Evolutionary conservation across 2,329 filamentous ascomycete genomes (phyloP).

Genomic region (Diaporthe vaccinii): DNA sequence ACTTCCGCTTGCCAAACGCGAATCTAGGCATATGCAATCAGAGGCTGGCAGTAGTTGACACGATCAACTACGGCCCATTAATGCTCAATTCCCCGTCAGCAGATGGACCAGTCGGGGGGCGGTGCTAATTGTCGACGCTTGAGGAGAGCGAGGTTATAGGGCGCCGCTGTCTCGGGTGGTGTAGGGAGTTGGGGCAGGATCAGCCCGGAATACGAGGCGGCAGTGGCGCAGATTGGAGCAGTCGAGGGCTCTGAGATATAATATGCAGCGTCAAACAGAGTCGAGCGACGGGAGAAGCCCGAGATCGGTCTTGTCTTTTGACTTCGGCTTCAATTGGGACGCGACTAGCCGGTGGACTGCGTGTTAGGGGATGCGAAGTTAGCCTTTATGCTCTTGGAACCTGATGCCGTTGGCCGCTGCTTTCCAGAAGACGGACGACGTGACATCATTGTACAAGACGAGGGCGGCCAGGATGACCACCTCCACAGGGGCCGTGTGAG

Average conservation of each 20-base stretch:
- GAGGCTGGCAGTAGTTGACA: slow-evolving; percentile 40
- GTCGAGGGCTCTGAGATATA: slow-evolving; percentile 29
- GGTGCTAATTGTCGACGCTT: slow-evolving; percentile 19
- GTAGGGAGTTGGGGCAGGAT: slow-evolving; percentile 29
- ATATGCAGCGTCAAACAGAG: slow-evolving; percentile 38
- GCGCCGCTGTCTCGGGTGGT: slow-evolving; percentile 26
- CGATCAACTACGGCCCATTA: slow-evolving; percentile 42
- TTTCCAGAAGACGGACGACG: slow-evolving; percentile 13
- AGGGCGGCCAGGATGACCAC: not conserved
- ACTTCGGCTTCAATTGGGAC: slow-evolving; percentile 43
- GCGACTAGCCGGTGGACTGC: slow-evolving; percentile 53
- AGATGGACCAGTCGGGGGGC: slow-evolving; percentile 24
- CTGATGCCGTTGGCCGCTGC: slow-evolving; percentile 25
- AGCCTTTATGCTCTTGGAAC: slow-evolving; percentile 47
- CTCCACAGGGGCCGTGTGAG: not conserved
- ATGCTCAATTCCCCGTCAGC: slow-evolving; percentile 35
- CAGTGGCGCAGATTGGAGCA: slow-evolving; percentile 38
- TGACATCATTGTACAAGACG: slow-evolving; percentile 15
- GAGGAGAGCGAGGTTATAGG: slow-evolving; percentile 15
- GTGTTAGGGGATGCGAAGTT: slow-evolving; percentile 50
- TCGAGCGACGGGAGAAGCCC: slow-evolving; percentile 25
- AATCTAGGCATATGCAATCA: slow-evolving; percentile 73
- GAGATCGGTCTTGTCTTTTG: slow-evolving; percentile 21
- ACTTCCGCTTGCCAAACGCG: slow-evolving; percentile 72
- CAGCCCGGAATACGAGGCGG: slow-evolving; percentile 42